phyloP scores from a whole-genome alignment of 805 yeast species.

The Clavispora santaluciae region DNA sequence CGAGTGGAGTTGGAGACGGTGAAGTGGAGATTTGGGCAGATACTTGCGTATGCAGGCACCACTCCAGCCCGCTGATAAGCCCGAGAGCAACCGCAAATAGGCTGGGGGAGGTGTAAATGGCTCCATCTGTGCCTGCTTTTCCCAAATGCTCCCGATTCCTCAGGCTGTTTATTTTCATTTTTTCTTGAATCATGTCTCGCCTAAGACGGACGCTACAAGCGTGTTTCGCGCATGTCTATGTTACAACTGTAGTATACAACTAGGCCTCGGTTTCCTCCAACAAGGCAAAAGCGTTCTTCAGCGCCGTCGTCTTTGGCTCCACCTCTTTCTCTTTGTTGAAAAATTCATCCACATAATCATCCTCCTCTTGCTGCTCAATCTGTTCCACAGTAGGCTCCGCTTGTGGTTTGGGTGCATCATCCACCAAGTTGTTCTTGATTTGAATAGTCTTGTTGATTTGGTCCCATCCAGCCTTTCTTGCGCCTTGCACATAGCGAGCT shows the following conservation, averaged over 20 bases:
- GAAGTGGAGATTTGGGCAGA: too few species aligned
- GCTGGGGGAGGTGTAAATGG: too few species aligned
- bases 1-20: background rate
- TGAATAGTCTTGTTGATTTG: constrained; percentile 50
- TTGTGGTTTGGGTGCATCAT: background rate
- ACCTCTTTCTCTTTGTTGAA: constrained; percentile 16
- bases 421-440: constrained; percentile 14
- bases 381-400: constrained; percentile 16
- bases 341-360: constrained; percentile 30
- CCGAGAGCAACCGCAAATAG: too few species aligned
- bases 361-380: constrained; percentile 32
- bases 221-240: background rate
- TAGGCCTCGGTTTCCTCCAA: constrained; percentile 37
- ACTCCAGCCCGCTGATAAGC: background rate
- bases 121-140: too few species aligned
- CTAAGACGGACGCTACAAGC: too few species aligned
- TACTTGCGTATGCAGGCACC: too few species aligned
- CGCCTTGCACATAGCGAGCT: constrained; percentile 54
- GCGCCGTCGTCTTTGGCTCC: constrained; percentile 1
- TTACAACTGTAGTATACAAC: background rate
- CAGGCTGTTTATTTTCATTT: too few species aligned
- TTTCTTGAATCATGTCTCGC: too few species aligned
- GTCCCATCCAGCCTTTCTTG: constrained; percentile 74
- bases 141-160: too few species aligned
- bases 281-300: constrained; percentile 29